Conservation (phyloP, 164 flowering plant species). For the Warburgia ugandensis region DNA sequence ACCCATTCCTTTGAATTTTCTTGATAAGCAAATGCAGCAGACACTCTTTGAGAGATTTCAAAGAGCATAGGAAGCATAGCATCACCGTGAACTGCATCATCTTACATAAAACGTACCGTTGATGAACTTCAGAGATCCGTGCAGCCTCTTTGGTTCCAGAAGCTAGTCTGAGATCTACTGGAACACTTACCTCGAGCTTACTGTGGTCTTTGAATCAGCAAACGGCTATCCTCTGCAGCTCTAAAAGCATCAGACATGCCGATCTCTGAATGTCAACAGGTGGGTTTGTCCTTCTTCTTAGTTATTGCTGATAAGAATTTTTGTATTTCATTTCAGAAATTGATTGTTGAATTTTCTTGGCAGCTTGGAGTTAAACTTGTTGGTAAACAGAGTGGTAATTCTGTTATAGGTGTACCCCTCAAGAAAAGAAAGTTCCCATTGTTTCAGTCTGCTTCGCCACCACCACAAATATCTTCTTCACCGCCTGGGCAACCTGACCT, state of each 20-base stretch:
- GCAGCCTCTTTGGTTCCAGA: no score
- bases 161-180: no score
- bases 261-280: background rate
- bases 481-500: conserved; percentile 10
- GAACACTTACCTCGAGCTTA: no score
- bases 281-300: background rate
- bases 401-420: conserved; percentile 42
- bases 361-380: conserved; percentile 28
- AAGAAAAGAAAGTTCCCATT: conserved; percentile 50
- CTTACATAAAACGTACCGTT: no score
- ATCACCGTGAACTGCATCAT: no score
- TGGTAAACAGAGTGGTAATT: conserved; percentile 30
- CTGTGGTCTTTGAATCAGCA: background rate
- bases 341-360: conserved; percentile 18
- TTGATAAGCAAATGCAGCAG: no score
- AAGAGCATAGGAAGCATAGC: no score
- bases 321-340: background rate
- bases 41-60: no score
- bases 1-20: no score
- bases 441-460: conserved; percentile 29
- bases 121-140: no score
- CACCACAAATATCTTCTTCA: conserved; percentile 19
- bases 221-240: background rate
- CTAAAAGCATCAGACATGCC: conserved; percentile 2
- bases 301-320: no score